Evolutionary conservation across 371 early-diverging fungal genomes (phyloP).

Genomic region (Mortierella sp.): DNA sequence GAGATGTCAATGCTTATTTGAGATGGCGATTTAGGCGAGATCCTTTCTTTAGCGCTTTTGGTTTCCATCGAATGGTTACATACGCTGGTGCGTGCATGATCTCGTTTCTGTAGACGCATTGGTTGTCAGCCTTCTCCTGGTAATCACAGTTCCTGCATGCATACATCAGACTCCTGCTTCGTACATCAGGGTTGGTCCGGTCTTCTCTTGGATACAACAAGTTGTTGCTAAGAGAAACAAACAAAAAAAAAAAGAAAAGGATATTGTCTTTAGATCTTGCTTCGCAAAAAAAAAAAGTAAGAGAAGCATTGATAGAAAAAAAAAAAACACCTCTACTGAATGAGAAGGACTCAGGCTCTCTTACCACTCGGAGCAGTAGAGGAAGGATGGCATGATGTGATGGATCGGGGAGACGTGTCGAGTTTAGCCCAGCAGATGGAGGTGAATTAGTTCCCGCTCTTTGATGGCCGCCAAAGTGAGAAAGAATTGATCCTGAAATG

Average conservation of each 20-base stretch:
- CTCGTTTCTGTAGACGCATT: slow-evolving; percentile 89
- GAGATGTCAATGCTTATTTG: not conserved
- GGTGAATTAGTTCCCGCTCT: slow-evolving; percentile 11
- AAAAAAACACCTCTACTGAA: too few species aligned
- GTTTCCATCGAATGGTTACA: slow-evolving; percentile 11
- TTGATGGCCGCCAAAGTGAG: slow-evolving; percentile 2
- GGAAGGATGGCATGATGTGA: slow-evolving; percentile 71
- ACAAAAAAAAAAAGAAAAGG: too few species aligned
- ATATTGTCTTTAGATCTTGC: slow-evolving; percentile 3
- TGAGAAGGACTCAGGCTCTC: slow-evolving; percentile 2
- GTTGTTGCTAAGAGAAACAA: slow-evolving; percentile 76
- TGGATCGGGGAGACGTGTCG: not conserved
- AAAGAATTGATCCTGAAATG: not conserved
- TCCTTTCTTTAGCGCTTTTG: too few species aligned
- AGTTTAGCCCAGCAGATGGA: slow-evolving; percentile 1
- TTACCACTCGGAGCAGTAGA: slow-evolving; percentile 82
- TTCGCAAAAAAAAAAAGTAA: not conserved
- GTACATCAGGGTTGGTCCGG: slow-evolving; percentile 51
- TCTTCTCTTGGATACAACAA: slow-evolving; percentile 98
- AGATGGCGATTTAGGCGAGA: too few species aligned
- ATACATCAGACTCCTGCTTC: slow-evolving; percentile 72
- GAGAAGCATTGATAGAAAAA: not conserved
- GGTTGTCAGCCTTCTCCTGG: slow-evolving; percentile 84
- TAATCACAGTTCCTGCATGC: slow-evolving; percentile 97
- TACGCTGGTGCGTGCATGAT: slow-evolving; percentile 86